Evolutionary conservation across 352 stramenopile species (phyloP).

Genomic region (Pythium aristosporum): DNA sequence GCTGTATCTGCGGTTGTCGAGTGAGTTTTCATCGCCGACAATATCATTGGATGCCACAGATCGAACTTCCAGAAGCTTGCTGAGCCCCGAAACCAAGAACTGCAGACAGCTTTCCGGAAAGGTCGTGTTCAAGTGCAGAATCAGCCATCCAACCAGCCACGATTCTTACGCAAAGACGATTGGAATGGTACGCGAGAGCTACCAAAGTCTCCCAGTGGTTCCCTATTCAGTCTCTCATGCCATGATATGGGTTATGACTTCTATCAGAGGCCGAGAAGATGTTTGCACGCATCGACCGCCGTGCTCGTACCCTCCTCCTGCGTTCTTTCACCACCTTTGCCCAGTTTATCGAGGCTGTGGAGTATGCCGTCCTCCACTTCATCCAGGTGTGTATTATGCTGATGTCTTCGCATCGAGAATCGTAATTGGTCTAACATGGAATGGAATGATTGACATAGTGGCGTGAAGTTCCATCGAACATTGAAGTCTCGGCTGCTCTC

Average conservation of each 20-base stretch:
- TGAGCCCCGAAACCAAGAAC: slow-evolving; percentile 66
- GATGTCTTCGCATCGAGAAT: background rate
- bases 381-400: slow-evolving; percentile 47
- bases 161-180: slow-evolving; percentile 52
- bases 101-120: slow-evolving; percentile 75
- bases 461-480: slow-evolving; percentile 65
- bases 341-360: slow-evolving; percentile 74
- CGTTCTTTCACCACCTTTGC: slow-evolving; percentile 67
- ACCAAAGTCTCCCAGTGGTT: background rate
- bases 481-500: slow-evolving; percentile 66
- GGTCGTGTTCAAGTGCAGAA: slow-evolving; percentile 40
- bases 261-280: slow-evolving; percentile 70
- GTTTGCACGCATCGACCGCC: slow-evolving; percentile 73
- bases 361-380: slow-evolving; percentile 80
- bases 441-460: slow-evolving; percentile 37
- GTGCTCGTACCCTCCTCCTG: slow-evolving; percentile 64
- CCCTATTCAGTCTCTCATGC: background rate
- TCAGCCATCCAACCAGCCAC: slow-evolving; percentile 36
- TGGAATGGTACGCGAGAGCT: slow-evolving; percentile 59
- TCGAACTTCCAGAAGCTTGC: slow-evolving; percentile 86
- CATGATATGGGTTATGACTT: background rate
- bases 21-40: background rate
- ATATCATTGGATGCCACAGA: slow-evolving; percentile 24
- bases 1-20: background rate
- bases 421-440: no score